Percentiles rank a stretch among this genome's conserved stretches.
Conservation (phyloP, 1,139 yeast genomes). For the Nadsonia commutata region DNA sequence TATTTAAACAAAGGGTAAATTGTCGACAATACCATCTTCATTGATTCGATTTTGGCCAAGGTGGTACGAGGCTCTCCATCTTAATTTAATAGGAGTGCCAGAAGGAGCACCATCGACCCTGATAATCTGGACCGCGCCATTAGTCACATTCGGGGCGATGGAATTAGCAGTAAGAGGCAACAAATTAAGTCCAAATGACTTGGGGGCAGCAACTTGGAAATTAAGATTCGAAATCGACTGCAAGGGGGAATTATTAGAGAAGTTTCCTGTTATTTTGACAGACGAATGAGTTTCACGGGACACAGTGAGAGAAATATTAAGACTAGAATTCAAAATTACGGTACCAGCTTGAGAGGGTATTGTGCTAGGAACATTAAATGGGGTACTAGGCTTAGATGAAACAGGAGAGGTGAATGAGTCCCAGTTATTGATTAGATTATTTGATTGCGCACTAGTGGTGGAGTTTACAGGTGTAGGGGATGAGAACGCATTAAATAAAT, state of each 20-base stretch:
- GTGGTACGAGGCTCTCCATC: conserved; percentile 62
- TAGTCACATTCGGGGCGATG: conserved; percentile 35
- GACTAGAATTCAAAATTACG: conserved; percentile 17
- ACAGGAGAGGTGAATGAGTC: conserved; percentile 5
- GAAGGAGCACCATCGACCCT: conserved; percentile 37
- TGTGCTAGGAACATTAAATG: conserved; percentile 27
- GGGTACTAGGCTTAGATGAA: conserved; percentile 17
- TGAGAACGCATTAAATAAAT: neutral
- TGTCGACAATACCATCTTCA: conserved; percentile 16
- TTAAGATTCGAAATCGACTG: conserved; percentile 35
- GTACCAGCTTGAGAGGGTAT: conserved; percentile 7
- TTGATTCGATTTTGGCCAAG: conserved; percentile 20
- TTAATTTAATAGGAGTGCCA: conserved; percentile 38
- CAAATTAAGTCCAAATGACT: conserved; percentile 47
- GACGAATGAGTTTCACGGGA: conserved; percentile 24
- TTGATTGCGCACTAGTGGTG: neutral
- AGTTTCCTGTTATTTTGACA: conserved; percentile 31
- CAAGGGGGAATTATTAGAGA: conserved; percentile 33
- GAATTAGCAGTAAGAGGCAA: conserved; percentile 53
- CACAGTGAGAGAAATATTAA: conserved; percentile 38
- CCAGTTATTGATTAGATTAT: neutral
- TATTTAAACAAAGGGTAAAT: conserved; percentile 20
- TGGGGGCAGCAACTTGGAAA: conserved; percentile 75
- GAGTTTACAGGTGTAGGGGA: neutral
- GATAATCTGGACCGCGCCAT: conserved; percentile 46